These are phyloP conservation scores for Leccinum boreale DNA, from an alignment of 768 basidiomycete species.

Conservation along the genomic window DNA sequence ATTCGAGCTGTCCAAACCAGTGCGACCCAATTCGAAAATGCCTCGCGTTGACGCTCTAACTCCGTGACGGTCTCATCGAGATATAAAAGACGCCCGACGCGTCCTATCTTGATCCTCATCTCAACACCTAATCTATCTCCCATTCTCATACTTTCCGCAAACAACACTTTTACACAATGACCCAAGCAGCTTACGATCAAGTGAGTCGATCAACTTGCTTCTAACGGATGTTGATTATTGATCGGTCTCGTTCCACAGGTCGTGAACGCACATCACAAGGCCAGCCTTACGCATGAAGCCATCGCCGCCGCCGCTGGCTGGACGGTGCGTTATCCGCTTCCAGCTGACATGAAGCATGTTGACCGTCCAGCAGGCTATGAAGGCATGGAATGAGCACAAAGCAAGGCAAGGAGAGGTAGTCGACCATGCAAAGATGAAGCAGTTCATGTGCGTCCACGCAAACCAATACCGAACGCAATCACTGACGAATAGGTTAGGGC, in stretches of 20 bases:
- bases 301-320: slow-evolving; percentile 66
- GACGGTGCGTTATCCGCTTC: slow-evolving; percentile 39
- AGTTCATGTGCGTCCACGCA: slow-evolving; percentile 39
- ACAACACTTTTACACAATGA: slow-evolving; percentile 10
- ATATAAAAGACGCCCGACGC: slow-evolving; percentile 13
- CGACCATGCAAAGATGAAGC: slow-evolving; percentile 55
- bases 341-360: background rate
- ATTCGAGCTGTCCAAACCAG: slow-evolving; percentile 4
- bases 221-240: background rate
- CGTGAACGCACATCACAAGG: slow-evolving; percentile 49
- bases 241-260: slow-evolving; percentile 34
- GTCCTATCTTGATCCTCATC: slow-evolving; percentile 12
- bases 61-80: background rate
- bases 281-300: slow-evolving; percentile 60
- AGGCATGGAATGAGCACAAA: slow-evolving; percentile 57
- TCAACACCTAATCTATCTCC: background rate
- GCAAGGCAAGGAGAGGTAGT: slow-evolving; percentile 45
- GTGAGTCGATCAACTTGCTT: slow-evolving; percentile 10
- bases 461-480: background rate
- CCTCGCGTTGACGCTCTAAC: background rate
- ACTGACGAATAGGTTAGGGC: slow-evolving; percentile 37
- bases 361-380: slow-evolving; percentile 47
- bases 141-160: background rate
- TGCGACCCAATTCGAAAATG: background rate
- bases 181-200: slow-evolving; percentile 14